Evolutionary conservation across 2,329 filamentous ascomycete species (phyloP).

Genomic region (Aspergillus carbonarius): DNA sequence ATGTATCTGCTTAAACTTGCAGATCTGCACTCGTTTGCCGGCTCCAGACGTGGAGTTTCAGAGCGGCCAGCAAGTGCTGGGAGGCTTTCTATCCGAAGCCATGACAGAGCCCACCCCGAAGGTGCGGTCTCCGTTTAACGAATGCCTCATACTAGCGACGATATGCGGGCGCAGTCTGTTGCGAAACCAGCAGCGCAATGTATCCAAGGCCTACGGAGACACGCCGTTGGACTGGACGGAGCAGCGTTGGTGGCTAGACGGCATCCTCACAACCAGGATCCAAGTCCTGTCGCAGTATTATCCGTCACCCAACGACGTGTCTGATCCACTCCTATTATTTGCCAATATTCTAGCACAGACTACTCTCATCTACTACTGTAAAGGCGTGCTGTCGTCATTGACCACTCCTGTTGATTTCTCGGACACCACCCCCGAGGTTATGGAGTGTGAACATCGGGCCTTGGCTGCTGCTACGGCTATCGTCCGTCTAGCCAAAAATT

Average conservation of each 20-base stretch:
- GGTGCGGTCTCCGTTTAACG: slow-evolving; percentile 25
- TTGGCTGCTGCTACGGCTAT: slow-evolving; percentile 14
- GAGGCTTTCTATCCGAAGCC: slow-evolving; percentile 32
- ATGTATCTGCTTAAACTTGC: not conserved
- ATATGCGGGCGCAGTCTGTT: slow-evolving; percentile 22
- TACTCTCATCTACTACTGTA: slow-evolving; percentile 20
- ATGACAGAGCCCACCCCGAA: slow-evolving; percentile 20
- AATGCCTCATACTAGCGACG: slow-evolving; percentile 33
- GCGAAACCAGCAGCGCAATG: slow-evolving; percentile 15
- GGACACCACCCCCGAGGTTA: not conserved
- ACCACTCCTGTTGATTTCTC: not conserved
- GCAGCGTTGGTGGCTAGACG: slow-evolving; percentile 19
- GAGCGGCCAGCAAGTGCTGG: slow-evolving; percentile 1
- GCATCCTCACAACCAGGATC: slow-evolving; percentile 14
- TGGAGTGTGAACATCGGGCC: slow-evolving; percentile 11
- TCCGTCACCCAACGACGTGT: slow-evolving; percentile 11
- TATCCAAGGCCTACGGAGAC: slow-evolving; percentile 19
- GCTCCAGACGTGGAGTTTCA: not conserved
- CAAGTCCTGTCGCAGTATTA: slow-evolving; percentile 17
- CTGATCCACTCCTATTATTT: slow-evolving; percentile 19
- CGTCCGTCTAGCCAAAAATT: slow-evolving; percentile 5
- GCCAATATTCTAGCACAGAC: slow-evolving; percentile 19
- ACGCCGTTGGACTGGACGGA: slow-evolving; percentile 12
- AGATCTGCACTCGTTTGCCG: slow-evolving; percentile 37
- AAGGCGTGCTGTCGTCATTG: slow-evolving; percentile 1